Evolutionary conservation across 331 rosid species (phyloP).

Genomic region (Stylosanthes scabra): DNA sequence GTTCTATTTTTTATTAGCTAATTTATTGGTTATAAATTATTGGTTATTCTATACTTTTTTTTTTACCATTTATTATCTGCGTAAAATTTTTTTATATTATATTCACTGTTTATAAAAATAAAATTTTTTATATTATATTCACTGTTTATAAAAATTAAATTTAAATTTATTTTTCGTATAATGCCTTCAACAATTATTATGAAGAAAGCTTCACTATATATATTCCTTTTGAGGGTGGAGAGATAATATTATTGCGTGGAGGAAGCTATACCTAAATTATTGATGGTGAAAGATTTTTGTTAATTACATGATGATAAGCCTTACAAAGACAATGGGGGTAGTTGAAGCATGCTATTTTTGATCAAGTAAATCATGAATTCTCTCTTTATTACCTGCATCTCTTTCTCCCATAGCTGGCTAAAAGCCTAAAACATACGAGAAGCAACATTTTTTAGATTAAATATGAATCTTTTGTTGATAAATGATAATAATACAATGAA

Average conservation of each 20-base stretch:
- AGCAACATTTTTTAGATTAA: not conserved
- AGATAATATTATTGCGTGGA: not conserved
- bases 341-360: not conserved
- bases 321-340: not conserved
- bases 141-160: no score
- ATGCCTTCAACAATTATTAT: slow-evolving; percentile 28
- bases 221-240: slow-evolving; percentile 5
- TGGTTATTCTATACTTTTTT: no score
- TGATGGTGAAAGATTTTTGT: not conserved
- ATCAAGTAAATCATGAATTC: not conserved
- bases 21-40: no score
- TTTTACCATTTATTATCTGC: no score
- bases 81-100: no score
- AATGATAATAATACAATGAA: not conserved
- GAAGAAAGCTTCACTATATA: slow-evolving; percentile 21
- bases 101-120: no score
- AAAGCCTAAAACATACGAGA: not conserved
- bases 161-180: slow-evolving; percentile 6
- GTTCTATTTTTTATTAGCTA: no score
- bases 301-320: slow-evolving; percentile 11
- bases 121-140: no score
- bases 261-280: not conserved
- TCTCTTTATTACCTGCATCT: not conserved
- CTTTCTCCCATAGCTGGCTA: no score
- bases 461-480: not conserved